A percentile compares a stretch with the other conserved stretches of the same genome.
Conservation (phyloP, 495 filamentous ascomycete genomes). For the Copromyces sp. region DNA sequence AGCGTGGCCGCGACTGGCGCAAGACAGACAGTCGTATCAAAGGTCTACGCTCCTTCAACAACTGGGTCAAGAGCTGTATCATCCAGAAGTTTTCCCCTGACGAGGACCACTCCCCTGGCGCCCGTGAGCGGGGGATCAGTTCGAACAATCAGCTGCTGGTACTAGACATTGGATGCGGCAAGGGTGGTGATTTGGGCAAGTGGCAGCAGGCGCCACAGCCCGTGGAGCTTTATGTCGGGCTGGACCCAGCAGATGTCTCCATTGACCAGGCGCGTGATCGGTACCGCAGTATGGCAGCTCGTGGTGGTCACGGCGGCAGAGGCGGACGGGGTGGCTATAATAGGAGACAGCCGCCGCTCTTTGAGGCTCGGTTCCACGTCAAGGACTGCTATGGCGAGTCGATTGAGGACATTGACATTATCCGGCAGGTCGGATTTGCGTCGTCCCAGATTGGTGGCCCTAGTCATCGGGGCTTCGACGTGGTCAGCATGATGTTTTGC, state of each 20-base stretch:
- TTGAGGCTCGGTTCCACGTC: constrained; percentile 74
- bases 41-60: constrained; percentile 89
- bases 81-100: constrained; percentile 93
- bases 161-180: constrained; percentile 91
- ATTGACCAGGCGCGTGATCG: constrained; percentile 82
- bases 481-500: constrained; percentile 97
- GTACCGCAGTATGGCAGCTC: constrained; percentile 57
- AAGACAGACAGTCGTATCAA: constrained; percentile 90
- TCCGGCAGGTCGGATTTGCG: constrained; percentile 80
- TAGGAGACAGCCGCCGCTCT: constrained; percentile 44
- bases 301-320: constrained; percentile 51
- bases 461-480: constrained; percentile 70
- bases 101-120: constrained; percentile 50
- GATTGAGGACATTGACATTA: constrained; percentile 63
- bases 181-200: constrained; percentile 90
- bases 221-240: constrained; percentile 80
- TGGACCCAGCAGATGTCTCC: constrained; percentile 85
- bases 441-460: constrained; percentile 49
- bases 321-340: constrained; percentile 39
- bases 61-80: constrained; percentile 94
- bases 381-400: constrained; percentile 85
- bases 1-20: constrained; percentile 88
- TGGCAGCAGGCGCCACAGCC: constrained; percentile 84
- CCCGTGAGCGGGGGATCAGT: constrained; percentile 42
- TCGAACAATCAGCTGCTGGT: constrained; percentile 56